phyloP scores from a whole-genome alignment of 2,329 filamentous ascomycete genomes.

The Fusarium poae region DNA sequence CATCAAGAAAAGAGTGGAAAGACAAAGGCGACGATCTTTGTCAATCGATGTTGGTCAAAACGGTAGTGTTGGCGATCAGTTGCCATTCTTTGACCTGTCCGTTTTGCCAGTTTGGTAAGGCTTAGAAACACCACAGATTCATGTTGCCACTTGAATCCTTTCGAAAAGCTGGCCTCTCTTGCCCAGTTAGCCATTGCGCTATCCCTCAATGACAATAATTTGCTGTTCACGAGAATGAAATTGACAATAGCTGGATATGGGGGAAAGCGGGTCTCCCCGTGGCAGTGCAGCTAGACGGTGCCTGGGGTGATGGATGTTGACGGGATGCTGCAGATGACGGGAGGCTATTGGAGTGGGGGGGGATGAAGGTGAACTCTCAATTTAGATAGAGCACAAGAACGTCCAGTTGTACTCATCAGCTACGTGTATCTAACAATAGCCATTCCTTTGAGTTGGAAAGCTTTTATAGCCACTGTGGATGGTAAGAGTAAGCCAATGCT shows the following conservation, averaged over 20 bases:
- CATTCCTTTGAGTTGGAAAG: conserved; percentile 9
- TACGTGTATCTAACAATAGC: conserved; percentile 8
- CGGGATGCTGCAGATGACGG: conserved; percentile 21
- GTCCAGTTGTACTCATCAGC: not conserved
- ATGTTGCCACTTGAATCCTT: conserved; percentile 6
- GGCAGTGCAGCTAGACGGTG: conserved; percentile 35
- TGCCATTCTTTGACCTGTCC: conserved; percentile 15
- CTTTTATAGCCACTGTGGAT: conserved; percentile 4
- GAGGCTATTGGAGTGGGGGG: conserved; percentile 9
- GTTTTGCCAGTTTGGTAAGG: not conserved
- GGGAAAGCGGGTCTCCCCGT: conserved; percentile 36
- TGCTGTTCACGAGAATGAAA: conserved; percentile 22
- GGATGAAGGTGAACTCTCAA: not conserved
- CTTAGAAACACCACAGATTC: conserved; percentile 15
- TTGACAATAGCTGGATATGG: conserved; percentile 12
- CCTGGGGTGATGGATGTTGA: conserved; percentile 34
- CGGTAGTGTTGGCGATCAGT: conserved; percentile 34
- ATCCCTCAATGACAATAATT: not conserved
- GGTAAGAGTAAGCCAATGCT: conserved; percentile 5
- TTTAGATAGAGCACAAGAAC: conserved; percentile 1
- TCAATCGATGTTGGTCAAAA: conserved; percentile 29
- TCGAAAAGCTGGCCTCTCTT: not conserved
- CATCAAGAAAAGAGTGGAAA: conserved; percentile 22
- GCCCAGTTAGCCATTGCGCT: no score
- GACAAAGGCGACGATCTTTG: conserved; percentile 29